These are phyloP conservation scores for Mitragyna speciosa DNA, from an alignment of 257 asterid genomes.

Conservation along the genomic window DNA sequence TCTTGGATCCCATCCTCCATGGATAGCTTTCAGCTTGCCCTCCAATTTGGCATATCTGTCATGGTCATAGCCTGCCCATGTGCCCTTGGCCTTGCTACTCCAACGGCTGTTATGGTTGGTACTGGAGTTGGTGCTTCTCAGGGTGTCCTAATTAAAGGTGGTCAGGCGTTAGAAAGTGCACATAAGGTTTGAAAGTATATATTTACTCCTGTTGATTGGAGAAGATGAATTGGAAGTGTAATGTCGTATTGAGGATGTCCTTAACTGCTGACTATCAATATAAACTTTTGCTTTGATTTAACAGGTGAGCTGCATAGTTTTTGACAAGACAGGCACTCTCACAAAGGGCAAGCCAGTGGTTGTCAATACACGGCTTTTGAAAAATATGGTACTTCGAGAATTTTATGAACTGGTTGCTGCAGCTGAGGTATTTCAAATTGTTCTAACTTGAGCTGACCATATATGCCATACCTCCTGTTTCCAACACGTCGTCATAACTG, in stretches of 20 bases:
- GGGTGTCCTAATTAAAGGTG: constrained; percentile 91
- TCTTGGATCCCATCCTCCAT: constrained; percentile 70
- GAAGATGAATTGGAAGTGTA: neutral
- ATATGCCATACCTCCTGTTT: too few relatives aligned
- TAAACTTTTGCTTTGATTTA: neutral
- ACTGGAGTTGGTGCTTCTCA: constrained; percentile 83
- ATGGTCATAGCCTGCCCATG: constrained; percentile 94
- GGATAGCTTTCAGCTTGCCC: constrained; percentile 82
- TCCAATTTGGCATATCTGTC: constrained; percentile 86
- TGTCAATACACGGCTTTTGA: constrained; percentile 52
- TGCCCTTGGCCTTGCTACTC: constrained; percentile 89
- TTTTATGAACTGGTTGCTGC: constrained; percentile 68
- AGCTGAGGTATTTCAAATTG: constrained; percentile 60
- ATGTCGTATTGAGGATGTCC: neutral
- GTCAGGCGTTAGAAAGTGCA: constrained; percentile 82
- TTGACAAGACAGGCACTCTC: constrained; percentile 90
- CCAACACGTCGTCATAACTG: too few relatives aligned
- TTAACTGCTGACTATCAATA: neutral
- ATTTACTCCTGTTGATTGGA: constrained; percentile 1
- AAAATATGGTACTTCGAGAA: constrained; percentile 49
- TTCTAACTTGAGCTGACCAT: too few relatives aligned
- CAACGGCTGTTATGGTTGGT: constrained; percentile 92
- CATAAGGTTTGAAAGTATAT: constrained; percentile 55
- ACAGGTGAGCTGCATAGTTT: constrained; percentile 70
- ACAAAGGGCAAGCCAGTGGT: constrained; percentile 83